These are phyloP conservation scores for Hyphopichia wangnamkhiaoensis DNA, from an alignment of 1,139 yeast genomes.

Conservation along the genomic window DNA sequence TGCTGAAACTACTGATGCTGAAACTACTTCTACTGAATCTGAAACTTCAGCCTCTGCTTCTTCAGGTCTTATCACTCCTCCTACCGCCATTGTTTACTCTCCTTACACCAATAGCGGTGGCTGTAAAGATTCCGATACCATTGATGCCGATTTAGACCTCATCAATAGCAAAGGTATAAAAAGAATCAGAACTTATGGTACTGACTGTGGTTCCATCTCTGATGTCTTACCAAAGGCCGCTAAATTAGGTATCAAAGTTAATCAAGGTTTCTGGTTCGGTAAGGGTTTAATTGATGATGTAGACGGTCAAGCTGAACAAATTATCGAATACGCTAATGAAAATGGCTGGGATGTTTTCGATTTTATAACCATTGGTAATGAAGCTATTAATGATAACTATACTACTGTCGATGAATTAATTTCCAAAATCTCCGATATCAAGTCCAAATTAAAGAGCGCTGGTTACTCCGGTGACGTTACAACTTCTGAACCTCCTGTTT, in stretches of 20 bases:
- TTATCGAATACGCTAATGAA: constrained; percentile 54
- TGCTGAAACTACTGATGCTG: constrained; percentile 19
- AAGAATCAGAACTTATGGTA: constrained; percentile 75
- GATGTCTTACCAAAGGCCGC: constrained; percentile 65
- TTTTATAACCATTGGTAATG: constrained; percentile 81
- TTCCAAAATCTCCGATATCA: constrained; percentile 63
- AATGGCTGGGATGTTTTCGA: constrained; percentile 71
- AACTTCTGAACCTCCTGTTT: constrained; percentile 87
- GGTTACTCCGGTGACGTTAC: constrained; percentile 80
- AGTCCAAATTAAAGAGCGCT: constrained; percentile 53
- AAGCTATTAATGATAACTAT: constrained; percentile 69
- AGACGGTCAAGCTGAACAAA: constrained; percentile 54
- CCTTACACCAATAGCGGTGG: constrained; percentile 71
- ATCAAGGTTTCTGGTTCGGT: constrained; percentile 85
- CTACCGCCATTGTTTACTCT: constrained; percentile 69
- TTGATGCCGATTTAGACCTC: constrained; percentile 57
- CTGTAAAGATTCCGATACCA: constrained; percentile 61
- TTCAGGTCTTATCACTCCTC: constrained; percentile 30
- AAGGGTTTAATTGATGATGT: constrained; percentile 56
- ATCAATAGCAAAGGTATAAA: constrained; percentile 64
- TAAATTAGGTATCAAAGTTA: constrained; percentile 66
- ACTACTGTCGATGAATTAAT: constrained; percentile 60
- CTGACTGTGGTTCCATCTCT: constrained; percentile 73
- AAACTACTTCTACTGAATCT: constrained; percentile 15
- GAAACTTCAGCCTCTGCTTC: constrained; percentile 12